phyloP scores from a whole-genome alignment of 2,329 filamentous ascomycete genomes.

The Hirsutella minnesotensis region DNA sequence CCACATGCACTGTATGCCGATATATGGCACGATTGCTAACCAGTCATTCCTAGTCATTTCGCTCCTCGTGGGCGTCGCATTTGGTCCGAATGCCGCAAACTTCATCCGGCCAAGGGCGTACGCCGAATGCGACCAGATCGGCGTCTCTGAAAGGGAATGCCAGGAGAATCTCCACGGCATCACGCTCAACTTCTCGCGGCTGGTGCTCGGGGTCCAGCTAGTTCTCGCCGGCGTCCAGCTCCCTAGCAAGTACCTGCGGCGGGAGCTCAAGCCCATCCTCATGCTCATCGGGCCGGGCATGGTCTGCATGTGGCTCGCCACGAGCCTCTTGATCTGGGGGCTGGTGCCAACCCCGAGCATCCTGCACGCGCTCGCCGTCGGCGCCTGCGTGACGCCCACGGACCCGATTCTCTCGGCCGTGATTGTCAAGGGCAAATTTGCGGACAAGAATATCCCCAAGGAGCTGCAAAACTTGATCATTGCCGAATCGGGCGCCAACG shows the following conservation, averaged over 20 bases:
- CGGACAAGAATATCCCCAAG: constrained; percentile 78
- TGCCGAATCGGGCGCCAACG: constrained; percentile 78
- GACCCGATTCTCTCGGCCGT: constrained; percentile 81
- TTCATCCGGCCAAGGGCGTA: constrained; percentile 68
- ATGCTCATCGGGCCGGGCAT: constrained; percentile 75
- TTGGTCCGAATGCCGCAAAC: constrained; percentile 68
- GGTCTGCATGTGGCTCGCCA: constrained; percentile 75
- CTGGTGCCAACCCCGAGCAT: constrained; percentile 62
- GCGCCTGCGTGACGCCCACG: constrained; percentile 82
- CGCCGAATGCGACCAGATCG: constrained; percentile 30
- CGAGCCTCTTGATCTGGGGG: constrained; percentile 67
- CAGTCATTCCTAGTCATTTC: constrained; percentile 69
- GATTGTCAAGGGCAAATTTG: constrained; percentile 89
- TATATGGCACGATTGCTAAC: too few relatives aligned
- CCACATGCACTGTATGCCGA: too few relatives aligned
- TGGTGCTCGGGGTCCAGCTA: constrained; percentile 82
- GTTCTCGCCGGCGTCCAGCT: constrained; percentile 82
- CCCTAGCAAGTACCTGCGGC: constrained; percentile 67
- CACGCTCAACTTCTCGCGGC: constrained; percentile 72
- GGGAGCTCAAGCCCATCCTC: constrained; percentile 65
- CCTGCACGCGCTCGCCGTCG: constrained; percentile 68
- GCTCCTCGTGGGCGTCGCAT: constrained; percentile 64
- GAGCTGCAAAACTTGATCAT: constrained; percentile 71
- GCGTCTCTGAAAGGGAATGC: constrained; percentile 15
- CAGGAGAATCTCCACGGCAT: constrained; percentile 52